Conservation (phyloP, 345 rosid genomes). For the Punica granatum region DNA sequence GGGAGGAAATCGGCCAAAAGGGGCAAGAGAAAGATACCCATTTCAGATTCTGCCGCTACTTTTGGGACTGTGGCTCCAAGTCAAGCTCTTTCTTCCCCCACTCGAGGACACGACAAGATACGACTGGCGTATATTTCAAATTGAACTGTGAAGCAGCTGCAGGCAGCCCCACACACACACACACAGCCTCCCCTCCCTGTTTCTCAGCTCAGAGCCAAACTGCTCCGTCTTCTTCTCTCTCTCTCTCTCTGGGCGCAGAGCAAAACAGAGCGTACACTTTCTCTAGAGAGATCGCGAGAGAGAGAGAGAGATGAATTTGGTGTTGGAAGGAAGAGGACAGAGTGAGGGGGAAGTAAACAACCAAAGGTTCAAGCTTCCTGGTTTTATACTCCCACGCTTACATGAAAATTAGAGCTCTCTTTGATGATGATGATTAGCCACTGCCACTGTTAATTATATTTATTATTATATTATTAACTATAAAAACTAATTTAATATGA, state of each 20-base stretch:
- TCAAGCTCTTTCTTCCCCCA: conserved; percentile 25
- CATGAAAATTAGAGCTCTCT: conserved; percentile 90
- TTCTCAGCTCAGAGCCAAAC: conserved; percentile 6
- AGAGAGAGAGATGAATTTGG: conserved; percentile 23
- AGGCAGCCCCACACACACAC: conserved; percentile 25
- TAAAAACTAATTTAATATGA: no score
- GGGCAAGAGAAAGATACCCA: conserved; percentile 62
- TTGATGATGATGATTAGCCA: conserved; percentile 82
- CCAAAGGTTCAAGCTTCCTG: conserved; percentile 38
- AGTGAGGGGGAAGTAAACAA: conserved; percentile 16
- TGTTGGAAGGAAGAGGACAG: conserved; percentile 16
- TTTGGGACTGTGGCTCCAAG: conserved; percentile 36
- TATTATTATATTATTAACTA: neutral
- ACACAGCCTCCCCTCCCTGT: no score
- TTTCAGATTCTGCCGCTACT: conserved; percentile 69
- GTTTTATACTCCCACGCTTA: conserved; percentile 96
- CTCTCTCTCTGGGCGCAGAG: neutral
- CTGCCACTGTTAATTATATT: conserved; percentile 17
- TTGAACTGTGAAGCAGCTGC: conserved; percentile 22
- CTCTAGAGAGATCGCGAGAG: conserved; percentile 12
- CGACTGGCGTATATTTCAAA: conserved; percentile 12
- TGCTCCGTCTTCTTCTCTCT: neutral
- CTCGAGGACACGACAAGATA: conserved; percentile 16
- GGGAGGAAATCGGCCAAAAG: conserved; percentile 34
- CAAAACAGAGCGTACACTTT: neutral